phyloP scores from a whole-genome alignment of 495 filamentous ascomycete species.

The Penicillium malachiteum region DNA sequence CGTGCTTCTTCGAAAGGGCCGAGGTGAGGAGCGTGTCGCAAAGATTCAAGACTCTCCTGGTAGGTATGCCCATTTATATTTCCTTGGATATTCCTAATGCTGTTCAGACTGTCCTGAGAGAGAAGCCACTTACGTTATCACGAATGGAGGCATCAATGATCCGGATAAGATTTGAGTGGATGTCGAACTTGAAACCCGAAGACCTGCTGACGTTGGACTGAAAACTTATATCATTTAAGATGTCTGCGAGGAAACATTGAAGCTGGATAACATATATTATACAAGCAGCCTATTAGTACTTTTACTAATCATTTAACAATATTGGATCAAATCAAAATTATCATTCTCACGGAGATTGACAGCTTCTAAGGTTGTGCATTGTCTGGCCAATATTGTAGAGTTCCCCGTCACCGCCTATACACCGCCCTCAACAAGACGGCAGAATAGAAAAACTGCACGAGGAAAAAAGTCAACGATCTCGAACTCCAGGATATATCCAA shows the following conservation, averaged over 20 bases:
- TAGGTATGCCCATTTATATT: conserved; percentile 29
- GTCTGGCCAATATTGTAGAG: not conserved
- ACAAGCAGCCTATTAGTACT: too few species aligned
- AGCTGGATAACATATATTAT: too few species aligned
- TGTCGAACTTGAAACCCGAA: not conserved
- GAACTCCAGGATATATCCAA: conserved; percentile 5
- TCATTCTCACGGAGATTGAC: too few species aligned
- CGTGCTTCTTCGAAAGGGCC: conserved; percentile 71
- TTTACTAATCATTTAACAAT: too few species aligned
- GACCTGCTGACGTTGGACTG: too few species aligned
- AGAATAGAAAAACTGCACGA: conserved; percentile 4
- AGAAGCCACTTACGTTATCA: conserved; percentile 79
- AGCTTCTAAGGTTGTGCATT: too few species aligned
- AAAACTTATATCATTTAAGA: too few species aligned
- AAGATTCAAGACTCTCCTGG: conserved; percentile 78
- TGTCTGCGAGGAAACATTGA: too few species aligned
- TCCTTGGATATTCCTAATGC: conserved; percentile 5
- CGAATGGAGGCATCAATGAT: conserved; percentile 73
- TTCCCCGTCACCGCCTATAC: not conserved
- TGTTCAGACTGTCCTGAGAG: conserved; percentile 66
- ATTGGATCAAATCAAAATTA: too few species aligned
- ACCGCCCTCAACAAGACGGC: not conserved
- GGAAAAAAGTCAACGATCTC: not conserved
- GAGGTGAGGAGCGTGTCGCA: conserved; percentile 76
- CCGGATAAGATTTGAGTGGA: conserved; percentile 55